Conservation (phyloP, 805 yeast species). For the Cyberlindnera xylosilytica region DNA sequence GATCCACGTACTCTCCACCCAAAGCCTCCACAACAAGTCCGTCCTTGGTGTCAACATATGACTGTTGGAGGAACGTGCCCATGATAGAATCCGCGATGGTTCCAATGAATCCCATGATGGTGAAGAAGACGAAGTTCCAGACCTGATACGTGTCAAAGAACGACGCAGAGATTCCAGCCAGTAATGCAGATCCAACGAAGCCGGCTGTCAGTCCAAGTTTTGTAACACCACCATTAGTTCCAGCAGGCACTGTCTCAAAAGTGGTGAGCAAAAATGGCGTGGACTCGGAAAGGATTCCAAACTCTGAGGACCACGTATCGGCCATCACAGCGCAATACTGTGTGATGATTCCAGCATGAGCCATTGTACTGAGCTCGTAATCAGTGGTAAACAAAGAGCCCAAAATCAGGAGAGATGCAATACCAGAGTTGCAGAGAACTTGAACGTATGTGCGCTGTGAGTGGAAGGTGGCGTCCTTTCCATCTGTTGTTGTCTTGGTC, state of each 20-base stretch:
- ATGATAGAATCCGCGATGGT: slow-evolving; percentile 38
- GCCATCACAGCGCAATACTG: slow-evolving; percentile 44
- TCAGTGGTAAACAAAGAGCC: slow-evolving; percentile 16
- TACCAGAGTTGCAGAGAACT: slow-evolving; percentile 39
- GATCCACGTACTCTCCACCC: slow-evolving; percentile 34
- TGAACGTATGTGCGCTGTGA: slow-evolving; percentile 38
- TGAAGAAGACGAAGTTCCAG: slow-evolving; percentile 28
- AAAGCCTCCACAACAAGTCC: slow-evolving; percentile 28
- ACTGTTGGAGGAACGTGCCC: slow-evolving; percentile 39
- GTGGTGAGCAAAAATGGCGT: slow-evolving; percentile 40
- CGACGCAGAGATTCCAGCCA: slow-evolving; percentile 30
- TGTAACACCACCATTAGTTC: slow-evolving; percentile 46
- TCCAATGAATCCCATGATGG: slow-evolving; percentile 35
- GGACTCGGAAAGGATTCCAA: slow-evolving; percentile 39
- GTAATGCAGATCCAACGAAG: slow-evolving; percentile 32
- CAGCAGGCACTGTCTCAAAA: slow-evolving; percentile 39
- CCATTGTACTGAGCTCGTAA: slow-evolving; percentile 8
- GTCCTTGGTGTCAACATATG: slow-evolving; percentile 32
- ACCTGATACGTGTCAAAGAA: slow-evolving; percentile 19
- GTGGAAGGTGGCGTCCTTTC: slow-evolving; percentile 18
- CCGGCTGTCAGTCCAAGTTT: slow-evolving; percentile 36
- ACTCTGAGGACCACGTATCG: slow-evolving; percentile 46
- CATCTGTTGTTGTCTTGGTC: slow-evolving; percentile 26
- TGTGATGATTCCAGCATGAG: slow-evolving; percentile 27
- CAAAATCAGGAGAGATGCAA: slow-evolving; percentile 35